These are phyloP conservation scores for Neltuma alba DNA, from an alignment of 306 rosid species.

Conservation along the genomic window DNA sequence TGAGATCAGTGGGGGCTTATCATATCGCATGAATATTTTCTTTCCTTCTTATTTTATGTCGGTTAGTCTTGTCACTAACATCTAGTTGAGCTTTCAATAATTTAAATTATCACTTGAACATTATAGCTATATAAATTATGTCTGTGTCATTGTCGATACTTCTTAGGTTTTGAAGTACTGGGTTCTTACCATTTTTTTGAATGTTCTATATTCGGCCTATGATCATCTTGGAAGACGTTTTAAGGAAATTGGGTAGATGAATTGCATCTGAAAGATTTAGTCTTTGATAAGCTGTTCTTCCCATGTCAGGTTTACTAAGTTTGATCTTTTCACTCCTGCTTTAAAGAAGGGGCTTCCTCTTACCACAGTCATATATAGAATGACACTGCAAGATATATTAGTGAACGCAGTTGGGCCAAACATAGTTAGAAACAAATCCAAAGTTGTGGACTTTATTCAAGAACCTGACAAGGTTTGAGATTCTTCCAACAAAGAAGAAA, in stretches of 20 bases:
- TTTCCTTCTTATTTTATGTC: not conserved
- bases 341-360: slow-evolving; percentile 44
- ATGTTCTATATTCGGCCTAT: slow-evolving; percentile 8
- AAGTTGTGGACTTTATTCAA: slow-evolving; percentile 51
- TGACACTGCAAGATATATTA: slow-evolving; percentile 52
- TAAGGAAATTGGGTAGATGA: not conserved
- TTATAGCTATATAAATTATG: not conserved
- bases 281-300: not conserved
- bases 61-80: not conserved
- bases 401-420: slow-evolving; percentile 49
- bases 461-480: slow-evolving; percentile 43
- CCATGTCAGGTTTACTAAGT: slow-evolving; percentile 40
- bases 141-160: not conserved
- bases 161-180: slow-evolving; percentile 8
- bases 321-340: slow-evolving; percentile 54
- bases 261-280: not conserved
- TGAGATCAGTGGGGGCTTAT: not conserved
- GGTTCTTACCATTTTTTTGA: not conserved
- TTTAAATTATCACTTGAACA: not conserved
- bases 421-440: slow-evolving; percentile 48
- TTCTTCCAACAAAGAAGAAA: not conserved
- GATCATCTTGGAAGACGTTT: slow-evolving; percentile 21
- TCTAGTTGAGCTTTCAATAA: not conserved
- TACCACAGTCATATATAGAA: slow-evolving; percentile 50
- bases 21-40: not conserved